These are phyloP conservation scores for Neonectria hederae DNA, from an alignment of 2,329 filamentous ascomycete genomes.

Conservation along the genomic window DNA sequence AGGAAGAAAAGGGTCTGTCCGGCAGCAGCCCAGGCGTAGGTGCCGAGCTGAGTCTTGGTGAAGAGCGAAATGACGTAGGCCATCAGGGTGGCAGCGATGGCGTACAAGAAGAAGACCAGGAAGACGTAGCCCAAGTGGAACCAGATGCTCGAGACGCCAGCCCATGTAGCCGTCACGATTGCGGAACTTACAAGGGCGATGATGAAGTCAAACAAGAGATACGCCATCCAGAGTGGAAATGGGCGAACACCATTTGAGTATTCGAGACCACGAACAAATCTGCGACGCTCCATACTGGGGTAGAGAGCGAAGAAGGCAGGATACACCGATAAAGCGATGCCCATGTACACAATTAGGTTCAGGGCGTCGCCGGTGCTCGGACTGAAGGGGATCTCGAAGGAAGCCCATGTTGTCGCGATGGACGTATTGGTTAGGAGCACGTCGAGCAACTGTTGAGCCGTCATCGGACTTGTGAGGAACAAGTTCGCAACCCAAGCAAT, in stretches of 20 bases:
- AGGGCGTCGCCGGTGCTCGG: slow-evolving; percentile 76
- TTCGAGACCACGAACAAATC: slow-evolving; percentile 83
- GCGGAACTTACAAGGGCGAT: slow-evolving; percentile 74
- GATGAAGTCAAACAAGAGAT: slow-evolving; percentile 81
- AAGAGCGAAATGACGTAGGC: slow-evolving; percentile 86
- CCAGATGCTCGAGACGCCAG: slow-evolving; percentile 71
- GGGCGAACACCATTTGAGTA: slow-evolving; percentile 92
- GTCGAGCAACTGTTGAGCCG: slow-evolving; percentile 72
- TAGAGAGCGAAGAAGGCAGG: slow-evolving; percentile 91
- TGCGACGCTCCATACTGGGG: slow-evolving; percentile 82
- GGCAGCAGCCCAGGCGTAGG: slow-evolving; percentile 85
- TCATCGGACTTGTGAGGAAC: slow-evolving; percentile 65
- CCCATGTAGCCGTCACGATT: slow-evolving; percentile 75
- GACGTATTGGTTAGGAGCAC: slow-evolving; percentile 72
- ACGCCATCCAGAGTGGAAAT: slow-evolving; percentile 85
- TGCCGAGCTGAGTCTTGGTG: slow-evolving; percentile 79
- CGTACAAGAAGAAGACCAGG: slow-evolving; percentile 81
- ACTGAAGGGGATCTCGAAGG: slow-evolving; percentile 79
- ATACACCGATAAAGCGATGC: slow-evolving; percentile 79
- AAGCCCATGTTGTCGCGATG: slow-evolving; percentile 76
- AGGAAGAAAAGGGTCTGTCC: slow-evolving; percentile 78
- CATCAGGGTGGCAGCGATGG: slow-evolving; percentile 78
- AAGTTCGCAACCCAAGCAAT: slow-evolving; percentile 77
- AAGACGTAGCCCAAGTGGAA: slow-evolving; percentile 86
- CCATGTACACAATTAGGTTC: slow-evolving; percentile 84